Base-by-base conservation (phyloP, 2,329 filamentous ascomycete species). In the Penicillium hesseltinei region DNA sequence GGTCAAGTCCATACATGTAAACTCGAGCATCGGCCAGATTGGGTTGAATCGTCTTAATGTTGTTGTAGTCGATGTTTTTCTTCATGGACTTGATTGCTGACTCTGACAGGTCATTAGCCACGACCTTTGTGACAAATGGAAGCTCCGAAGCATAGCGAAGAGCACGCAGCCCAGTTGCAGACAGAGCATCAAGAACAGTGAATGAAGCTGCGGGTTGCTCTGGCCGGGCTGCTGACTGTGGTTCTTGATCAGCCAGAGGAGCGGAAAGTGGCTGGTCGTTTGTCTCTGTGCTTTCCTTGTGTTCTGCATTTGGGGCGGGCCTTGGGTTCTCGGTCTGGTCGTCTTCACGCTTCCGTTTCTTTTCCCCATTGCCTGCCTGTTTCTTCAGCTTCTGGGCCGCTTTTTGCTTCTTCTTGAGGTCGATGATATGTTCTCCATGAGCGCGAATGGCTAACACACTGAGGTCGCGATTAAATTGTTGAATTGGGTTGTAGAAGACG, bases 401-500 rank as follows among this genome's bases (percentile, higher is more conserved):
- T 64, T 80, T 83, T 63, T 79, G 78, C 66, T 80, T 79, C 71
- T 80, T 83, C 61, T 82, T 33, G 5, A 33, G 77, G 19, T 86
- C 70, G 5, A 83, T 66, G 33, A 75, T 68, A 68, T 91, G 86
- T 65, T 94, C 87, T 1, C 90, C 91, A 72, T 93, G 96, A 0
- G 90, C 89, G 69, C 90, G 91, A 73, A 99, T 96, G 0, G 91
- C 91, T 15, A 99, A 82, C 27, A 97, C 91, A 59, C 91, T 97
- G 63, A 99, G 77, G 72, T 99, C 94, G 46, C 95, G 89, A 75
- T 99, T 99, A 81, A 97, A 99, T 72, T 99, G 94, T 73, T 99
- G 94, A 54, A 99, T 97, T 0, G 94, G 93, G 68, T 99, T 99
- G 82, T 99, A 99, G 71, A 99, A 99, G 55, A 99, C 95, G 35